Base-by-base conservation (phyloP, 176 grass and related monocot species). In the Triticum urartu region DNA sequence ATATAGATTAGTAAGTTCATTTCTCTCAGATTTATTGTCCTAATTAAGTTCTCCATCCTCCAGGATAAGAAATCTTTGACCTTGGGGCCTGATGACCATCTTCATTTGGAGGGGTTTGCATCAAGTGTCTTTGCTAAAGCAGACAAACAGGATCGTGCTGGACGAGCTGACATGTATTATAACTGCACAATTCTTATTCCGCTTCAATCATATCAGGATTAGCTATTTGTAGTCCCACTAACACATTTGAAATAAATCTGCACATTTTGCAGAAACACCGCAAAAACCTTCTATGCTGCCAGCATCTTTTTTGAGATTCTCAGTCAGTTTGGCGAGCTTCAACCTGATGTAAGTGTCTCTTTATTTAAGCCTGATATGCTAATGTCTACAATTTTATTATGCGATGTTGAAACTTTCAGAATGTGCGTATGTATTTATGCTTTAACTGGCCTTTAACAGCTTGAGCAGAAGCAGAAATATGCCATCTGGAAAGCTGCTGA, bases 391-490 rank as follows among this genome's bases (percentile, higher is more conserved):
- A 8, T 21, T 50, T n/a, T 64, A 1, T 20, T 52, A 14, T 71
- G n/a, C 50, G 2, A 63, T 71, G 60, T 10, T 42, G 5, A 87
- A 66, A 64, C 39, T 74, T 11, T 78, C 4, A 11, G 1, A 42
- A 39, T 52, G 21, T 42, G 0, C 82, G 24, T 60, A 50, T 68
- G 11, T 47, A 48, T 59, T 17, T 77, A 26, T 42, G 34, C 60
- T 70, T 84, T 36, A 71, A 22, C 40, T 77, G 75, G 12, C 5
- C 69, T 52, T 85, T 81, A 89, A 36, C 73, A 99, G 97, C 42
- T 99, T 78, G 97, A 96, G 83, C 94, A 99, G 87, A 96, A 99
- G 45, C 92, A 99, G 62, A 99, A 99, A 82, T 99, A 99, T 87
- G 90, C 94, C 50, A 86, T 92, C 67, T 99, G 97, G 97, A 99